Evolutionary conservation across 225 moss, liverwort and hornwort species (phyloP).

Genomic region (Pleurozium schreberi): DNA sequence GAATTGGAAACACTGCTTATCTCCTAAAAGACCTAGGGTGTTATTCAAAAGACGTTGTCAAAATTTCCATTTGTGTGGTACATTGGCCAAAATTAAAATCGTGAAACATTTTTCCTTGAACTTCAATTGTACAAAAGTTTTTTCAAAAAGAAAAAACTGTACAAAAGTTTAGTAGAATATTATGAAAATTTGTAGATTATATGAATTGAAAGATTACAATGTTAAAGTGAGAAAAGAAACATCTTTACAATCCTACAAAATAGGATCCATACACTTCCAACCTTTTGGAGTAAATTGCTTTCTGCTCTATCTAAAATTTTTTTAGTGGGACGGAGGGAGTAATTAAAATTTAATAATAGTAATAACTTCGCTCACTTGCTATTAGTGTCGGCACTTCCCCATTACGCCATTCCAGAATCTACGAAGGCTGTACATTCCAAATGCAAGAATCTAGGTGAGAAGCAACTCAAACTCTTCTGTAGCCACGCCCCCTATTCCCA

Average conservation of each 20-base stretch:
- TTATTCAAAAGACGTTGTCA: neutral
- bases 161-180: neutral
- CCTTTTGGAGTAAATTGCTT: neutral
- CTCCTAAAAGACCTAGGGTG: rapidly evolving
- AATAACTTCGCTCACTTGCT: neutral
- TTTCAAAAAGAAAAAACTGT: too few species aligned
- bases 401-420: neutral
- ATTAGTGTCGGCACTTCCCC: neutral
- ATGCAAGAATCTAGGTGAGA: neutral
- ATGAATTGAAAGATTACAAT: neutral
- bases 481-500: neutral
- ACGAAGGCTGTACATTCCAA: neutral
- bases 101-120: neutral
- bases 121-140: neutral
- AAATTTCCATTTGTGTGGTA: neutral
- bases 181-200: rapidly evolving
- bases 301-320: neutral
- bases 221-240: neutral
- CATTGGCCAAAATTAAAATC: neutral
- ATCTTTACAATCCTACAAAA: neutral
- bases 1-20: too few species aligned
- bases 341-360: neutral
- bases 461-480: neutral
- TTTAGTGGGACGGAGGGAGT: too few species aligned
- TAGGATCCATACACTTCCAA: rapidly evolving